Evolutionary conservation across 2,329 filamentous ascomycete species (phyloP), one percentile per base, ranked within the genome.

Genomic region (Alternaria solani): DNA sequence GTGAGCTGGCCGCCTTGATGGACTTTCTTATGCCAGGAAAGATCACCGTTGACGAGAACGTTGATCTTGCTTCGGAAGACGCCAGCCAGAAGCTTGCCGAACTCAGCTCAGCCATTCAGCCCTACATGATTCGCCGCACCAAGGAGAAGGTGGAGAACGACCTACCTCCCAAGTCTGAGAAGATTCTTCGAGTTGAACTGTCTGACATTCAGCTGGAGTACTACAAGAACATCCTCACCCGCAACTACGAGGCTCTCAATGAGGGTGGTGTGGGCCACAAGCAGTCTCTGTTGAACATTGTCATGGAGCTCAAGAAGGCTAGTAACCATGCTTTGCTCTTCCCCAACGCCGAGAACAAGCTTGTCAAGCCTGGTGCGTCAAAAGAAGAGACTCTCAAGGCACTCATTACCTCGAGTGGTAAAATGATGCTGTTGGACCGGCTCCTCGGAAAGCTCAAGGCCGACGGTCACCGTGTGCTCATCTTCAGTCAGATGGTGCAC

Each of bases 271-370:
- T 88, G 62, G 95, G 94, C 6, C 92, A 96, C 78, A 98, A 97
- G 79, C 94, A 96, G 68, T 98, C 94, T 0, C 82, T 99, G 14
- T 83, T 99, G 65, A 99, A 99, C 79, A 95, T 99, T 77, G 97
- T 99, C 88, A 99, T 99, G 95, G 95, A 99, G 79, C 80, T 99
- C 73, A 99, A 99, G 83, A 99, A 99, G 80, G 93, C 95, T 76
- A 98, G 94, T 81, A 99, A 99, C 73, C 95, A 99, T 75, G 94
- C 95, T 1, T 96, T 97, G 81, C 96, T 99, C 90, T 98, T 99
- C 70, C 91, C 92, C 2, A 94, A 93, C 64, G 94, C 93, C 2
- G 95, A 99, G 76, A 92, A 96, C 59, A 92, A 91, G 68, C 92
- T 98, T 12, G 81, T 98, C 51, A 89, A 88, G 61, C 93, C 92